These are phyloP conservation scores for Medicago ruthenica DNA, from an alignment of 306 rosid genomes.

Conservation along the genomic window DNA sequence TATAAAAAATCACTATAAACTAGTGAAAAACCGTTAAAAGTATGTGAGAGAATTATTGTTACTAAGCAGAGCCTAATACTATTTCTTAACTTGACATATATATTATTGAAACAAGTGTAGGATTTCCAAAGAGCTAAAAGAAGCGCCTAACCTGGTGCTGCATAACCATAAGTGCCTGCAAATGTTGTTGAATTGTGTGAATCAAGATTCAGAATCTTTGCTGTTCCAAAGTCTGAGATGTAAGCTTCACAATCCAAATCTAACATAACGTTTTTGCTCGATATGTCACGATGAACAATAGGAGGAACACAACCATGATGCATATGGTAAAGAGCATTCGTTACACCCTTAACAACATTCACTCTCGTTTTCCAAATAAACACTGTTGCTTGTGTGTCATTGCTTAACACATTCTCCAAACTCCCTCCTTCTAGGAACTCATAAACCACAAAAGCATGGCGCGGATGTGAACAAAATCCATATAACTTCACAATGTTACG, in stretches of 20 bases:
- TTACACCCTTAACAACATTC: slow-evolving; percentile 43
- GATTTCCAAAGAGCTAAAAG: neutral
- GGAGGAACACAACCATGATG: slow-evolving; percentile 45
- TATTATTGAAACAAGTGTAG: neutral
- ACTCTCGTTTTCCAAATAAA: slow-evolving; percentile 45
- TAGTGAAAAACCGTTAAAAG: no score
- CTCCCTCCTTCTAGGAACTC: slow-evolving; percentile 47
- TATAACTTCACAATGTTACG: slow-evolving; percentile 44
- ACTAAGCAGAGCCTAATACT: no score
- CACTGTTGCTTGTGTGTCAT: slow-evolving; percentile 13
- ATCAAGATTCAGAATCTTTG: slow-evolving; percentile 37
- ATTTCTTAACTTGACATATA: no score
- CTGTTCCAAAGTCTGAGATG: slow-evolving; percentile 42
- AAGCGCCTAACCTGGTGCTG: slow-evolving; percentile 45
- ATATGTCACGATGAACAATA: slow-evolving; percentile 47
- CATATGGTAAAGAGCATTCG: slow-evolving; percentile 44
- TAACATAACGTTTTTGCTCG: slow-evolving; percentile 46
- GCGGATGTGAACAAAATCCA: slow-evolving; percentile 44
- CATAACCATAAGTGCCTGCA: slow-evolving; percentile 47
- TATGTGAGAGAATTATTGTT: no score
- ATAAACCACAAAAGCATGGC: slow-evolving; percentile 38
- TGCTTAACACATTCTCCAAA: slow-evolving; percentile 38
- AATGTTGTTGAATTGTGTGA: slow-evolving; percentile 35
- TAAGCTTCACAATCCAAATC: slow-evolving; percentile 40
- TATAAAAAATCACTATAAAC: neutral